Conservation (phyloP, 73 alveolate species). For the Paraurostyla sp. region DNA sequence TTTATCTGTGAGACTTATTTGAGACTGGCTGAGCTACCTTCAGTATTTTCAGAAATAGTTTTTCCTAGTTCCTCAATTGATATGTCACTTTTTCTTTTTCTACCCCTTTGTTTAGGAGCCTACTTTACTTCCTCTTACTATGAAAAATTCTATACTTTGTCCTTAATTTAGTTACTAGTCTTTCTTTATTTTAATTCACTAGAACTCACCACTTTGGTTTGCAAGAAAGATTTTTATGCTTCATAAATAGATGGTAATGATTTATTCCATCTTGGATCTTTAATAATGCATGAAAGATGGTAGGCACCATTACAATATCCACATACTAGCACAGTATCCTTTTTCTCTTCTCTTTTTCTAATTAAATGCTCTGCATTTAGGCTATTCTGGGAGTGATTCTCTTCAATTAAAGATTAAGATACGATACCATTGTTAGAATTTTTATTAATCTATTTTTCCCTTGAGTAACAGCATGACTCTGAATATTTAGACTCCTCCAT, state of each 20-base stretch:
- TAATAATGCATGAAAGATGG: background rate
- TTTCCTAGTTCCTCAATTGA: background rate
- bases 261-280: background rate
- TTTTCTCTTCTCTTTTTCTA: conserved; percentile 14
- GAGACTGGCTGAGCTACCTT: background rate
- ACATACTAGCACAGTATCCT: background rate
- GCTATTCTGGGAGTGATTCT: background rate
- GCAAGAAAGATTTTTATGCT: background rate
- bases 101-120: conserved; percentile 21
- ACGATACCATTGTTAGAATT: background rate
- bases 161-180: background rate
- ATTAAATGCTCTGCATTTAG: background rate
- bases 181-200: background rate
- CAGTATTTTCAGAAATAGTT: background rate
- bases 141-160: background rate
- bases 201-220: background rate
- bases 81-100: background rate
- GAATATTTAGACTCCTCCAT: too few relatives aligned
- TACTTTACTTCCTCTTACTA: background rate
- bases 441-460: background rate
- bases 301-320: conserved; percentile 20
- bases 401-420: background rate
- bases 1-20: background rate
- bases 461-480: background rate
- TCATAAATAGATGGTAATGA: too few relatives aligned